phyloP scores from a whole-genome alignment of 805 yeast genomes.

The Yamadazyma tumulicola region DNA sequence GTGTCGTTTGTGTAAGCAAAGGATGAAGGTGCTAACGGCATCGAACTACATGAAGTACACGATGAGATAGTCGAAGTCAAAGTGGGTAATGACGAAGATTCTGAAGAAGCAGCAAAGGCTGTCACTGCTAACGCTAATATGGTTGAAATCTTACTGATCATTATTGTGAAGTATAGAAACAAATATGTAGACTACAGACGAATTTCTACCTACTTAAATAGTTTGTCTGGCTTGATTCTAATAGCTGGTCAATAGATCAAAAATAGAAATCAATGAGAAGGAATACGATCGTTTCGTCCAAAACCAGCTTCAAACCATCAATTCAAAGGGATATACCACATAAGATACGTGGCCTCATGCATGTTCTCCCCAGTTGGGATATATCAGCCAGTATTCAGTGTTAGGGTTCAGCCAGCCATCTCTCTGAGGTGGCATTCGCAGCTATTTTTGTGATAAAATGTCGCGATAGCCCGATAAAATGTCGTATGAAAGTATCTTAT shows the following conservation, averaged over 20 bases:
- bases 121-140: constrained; percentile 15
- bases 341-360: background rate
- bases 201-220: background rate
- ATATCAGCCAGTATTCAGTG: too few relatives aligned
- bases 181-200: background rate
- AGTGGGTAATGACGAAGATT: constrained; percentile 17
- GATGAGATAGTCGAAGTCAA: constrained; percentile 20
- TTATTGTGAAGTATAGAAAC: background rate
- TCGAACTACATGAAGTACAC: constrained; percentile 7
- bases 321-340: background rate
- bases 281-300: constrained; percentile 1
- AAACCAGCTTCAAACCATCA: constrained; percentile 5
- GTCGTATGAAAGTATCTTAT: too few relatives aligned
- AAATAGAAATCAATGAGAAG: constrained; percentile 2
- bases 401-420: constrained; percentile 4
- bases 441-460: too few relatives aligned
- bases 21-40: constrained; percentile 17
- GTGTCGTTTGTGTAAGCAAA: constrained; percentile 18
- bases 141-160: constrained; percentile 6
- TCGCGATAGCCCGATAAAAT: too few relatives aligned
- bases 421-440: background rate
- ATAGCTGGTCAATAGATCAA: constrained; percentile 6
- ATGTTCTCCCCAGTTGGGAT: background rate
- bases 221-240: background rate
- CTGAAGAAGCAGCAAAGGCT: constrained; percentile 19